A percentile compares a stretch with the other conserved stretches of the same genome.
phyloP scores from a whole-genome alignment of 371 early-diverging fungal species.

The Dinochytrium kinnereticum region DNA sequence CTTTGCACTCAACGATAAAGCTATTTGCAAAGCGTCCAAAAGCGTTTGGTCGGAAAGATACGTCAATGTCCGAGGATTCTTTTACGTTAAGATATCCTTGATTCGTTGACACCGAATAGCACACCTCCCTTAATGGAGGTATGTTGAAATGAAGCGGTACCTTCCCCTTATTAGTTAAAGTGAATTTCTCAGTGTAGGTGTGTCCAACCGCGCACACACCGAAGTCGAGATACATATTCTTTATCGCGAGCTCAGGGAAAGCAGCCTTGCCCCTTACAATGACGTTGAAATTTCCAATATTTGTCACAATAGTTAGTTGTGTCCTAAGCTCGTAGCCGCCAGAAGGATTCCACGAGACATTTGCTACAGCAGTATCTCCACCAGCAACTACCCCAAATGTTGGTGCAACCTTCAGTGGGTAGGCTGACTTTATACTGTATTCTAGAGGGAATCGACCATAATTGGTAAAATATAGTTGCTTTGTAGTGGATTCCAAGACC shows the following conservation, averaged over 20 bases:
- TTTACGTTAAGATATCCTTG: slow-evolving; percentile 50
- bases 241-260: slow-evolving; percentile 58
- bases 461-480: slow-evolving; percentile 52
- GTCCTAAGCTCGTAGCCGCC: slow-evolving; percentile 65
- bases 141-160: slow-evolving; percentile 59
- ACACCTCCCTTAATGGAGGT: slow-evolving; percentile 50
- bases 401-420: slow-evolving; percentile 58
- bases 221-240: slow-evolving; percentile 57
- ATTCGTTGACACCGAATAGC: slow-evolving; percentile 42
- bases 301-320: slow-evolving; percentile 54
- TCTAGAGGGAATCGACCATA: slow-evolving; percentile 58
- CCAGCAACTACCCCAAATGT: slow-evolving; percentile 49
- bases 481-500: slow-evolving; percentile 53
- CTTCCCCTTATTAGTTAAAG: slow-evolving; percentile 58
- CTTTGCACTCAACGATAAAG: slow-evolving; percentile 61
- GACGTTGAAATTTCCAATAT: slow-evolving; percentile 58
- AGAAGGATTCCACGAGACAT: slow-evolving; percentile 59
- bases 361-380: slow-evolving; percentile 41
- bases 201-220: slow-evolving; percentile 59
- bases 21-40: slow-evolving; percentile 51
- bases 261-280: slow-evolving; percentile 59
- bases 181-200: slow-evolving; percentile 50
- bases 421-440: slow-evolving; percentile 50
- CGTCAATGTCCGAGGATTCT: slow-evolving; percentile 46
- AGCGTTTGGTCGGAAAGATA: slow-evolving; percentile 52